Percentiles rank a stretch among this genome's conserved stretches.
Conservation (phyloP, 2,329 filamentous ascomycete genomes). For the Pseudofabraea citricarpa region DNA sequence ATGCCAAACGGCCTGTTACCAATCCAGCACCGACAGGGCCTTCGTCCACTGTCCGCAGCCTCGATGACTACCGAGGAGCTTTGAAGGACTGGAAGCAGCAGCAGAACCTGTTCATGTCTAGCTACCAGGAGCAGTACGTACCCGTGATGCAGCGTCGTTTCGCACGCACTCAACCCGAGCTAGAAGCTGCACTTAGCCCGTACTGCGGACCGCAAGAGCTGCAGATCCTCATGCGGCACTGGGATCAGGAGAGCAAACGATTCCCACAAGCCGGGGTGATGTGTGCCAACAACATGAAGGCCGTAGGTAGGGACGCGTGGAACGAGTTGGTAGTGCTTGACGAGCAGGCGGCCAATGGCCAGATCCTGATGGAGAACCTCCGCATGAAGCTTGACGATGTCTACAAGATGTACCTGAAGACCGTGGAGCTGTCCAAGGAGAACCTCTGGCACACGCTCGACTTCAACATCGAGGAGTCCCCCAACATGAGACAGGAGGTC, state of each 20-base stretch:
- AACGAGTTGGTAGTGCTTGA: background rate
- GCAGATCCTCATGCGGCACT: background rate
- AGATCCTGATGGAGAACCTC: background rate
- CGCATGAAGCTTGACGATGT: background rate
- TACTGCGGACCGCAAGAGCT: background rate
- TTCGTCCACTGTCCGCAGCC: background rate
- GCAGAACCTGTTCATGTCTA: constrained; percentile 1
- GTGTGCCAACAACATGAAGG: background rate
- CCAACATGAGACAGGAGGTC: background rate
- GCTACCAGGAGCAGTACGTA: background rate
- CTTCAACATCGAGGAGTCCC: background rate
- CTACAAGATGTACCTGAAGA: background rate
- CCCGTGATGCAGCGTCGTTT: background rate
- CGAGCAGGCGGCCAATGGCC: background rate
- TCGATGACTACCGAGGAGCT: background rate
- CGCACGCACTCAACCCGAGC: background rate
- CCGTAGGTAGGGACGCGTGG: background rate
- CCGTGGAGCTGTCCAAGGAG: background rate
- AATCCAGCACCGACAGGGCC: background rate
- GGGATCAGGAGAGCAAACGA: background rate
- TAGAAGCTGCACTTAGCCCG: background rate
- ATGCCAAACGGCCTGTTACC: background rate
- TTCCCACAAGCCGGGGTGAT: background rate
- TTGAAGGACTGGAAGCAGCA: constrained; percentile 1
- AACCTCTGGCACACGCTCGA: constrained; percentile 1